Percentiles rank a stretch among this genome's conserved stretches.
Conservation (phyloP, 2,329 filamentous ascomycete species). For the Scytalidium sp. region DNA sequence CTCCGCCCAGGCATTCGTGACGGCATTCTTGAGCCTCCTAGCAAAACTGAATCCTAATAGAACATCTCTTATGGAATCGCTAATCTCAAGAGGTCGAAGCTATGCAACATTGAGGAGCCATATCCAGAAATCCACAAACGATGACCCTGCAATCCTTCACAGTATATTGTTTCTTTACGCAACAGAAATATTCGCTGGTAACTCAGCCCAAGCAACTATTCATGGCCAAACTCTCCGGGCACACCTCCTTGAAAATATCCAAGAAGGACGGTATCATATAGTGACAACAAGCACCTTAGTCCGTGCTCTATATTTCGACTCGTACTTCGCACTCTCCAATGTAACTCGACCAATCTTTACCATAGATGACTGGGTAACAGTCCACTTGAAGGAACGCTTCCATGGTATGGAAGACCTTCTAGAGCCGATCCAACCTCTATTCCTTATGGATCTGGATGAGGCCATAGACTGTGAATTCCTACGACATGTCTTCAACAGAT, state of each 20-base stretch:
- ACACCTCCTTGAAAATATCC: background rate
- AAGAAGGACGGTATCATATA: background rate
- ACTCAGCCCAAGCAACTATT: background rate
- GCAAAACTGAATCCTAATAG: background rate
- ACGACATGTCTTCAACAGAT: no score
- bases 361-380: background rate
- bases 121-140: background rate
- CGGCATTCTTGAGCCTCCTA: background rate
- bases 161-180: background rate
- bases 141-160: background rate
- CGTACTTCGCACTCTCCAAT: background rate
- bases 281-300: background rate
- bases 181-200: background rate
- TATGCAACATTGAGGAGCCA: background rate
- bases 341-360: background rate
- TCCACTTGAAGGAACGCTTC: background rate
- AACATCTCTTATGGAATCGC: background rate
- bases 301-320: background rate
- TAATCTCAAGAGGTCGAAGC: background rate
- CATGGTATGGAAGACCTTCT: background rate
- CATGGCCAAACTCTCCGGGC: background rate
- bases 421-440: background rate
- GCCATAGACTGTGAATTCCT: no score
- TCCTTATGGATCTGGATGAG: background rate
- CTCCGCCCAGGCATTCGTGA: background rate